These are phyloP conservation scores for Penicillium canescens DNA, from an alignment of 495 filamentous ascomycete genomes.

Conservation along the genomic window DNA sequence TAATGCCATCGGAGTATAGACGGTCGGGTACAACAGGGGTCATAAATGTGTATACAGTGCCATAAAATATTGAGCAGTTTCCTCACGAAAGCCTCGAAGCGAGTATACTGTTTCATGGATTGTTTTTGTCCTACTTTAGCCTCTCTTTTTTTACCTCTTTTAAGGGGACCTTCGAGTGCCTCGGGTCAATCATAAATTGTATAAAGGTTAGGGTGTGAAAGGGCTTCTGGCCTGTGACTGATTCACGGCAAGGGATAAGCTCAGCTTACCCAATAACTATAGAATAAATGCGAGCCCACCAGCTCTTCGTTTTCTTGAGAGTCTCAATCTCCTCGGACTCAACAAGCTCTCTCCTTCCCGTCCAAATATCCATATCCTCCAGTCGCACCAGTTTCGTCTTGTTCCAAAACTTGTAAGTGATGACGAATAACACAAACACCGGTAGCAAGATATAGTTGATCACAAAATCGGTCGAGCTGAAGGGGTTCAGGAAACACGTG, in stretches of 20 bases:
- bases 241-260: background rate
- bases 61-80: too few species aligned
- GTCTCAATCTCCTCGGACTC: slow-evolving; percentile 11
- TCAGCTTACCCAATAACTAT: slow-evolving; percentile 27
- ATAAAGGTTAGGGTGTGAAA: too few species aligned
- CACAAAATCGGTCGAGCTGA: slow-evolving; percentile 59
- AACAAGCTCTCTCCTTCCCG: slow-evolving; percentile 48
- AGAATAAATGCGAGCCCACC: slow-evolving; percentile 20
- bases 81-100: too few species aligned
- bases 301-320: slow-evolving; percentile 3
- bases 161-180: too few species aligned
- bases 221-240: too few species aligned
- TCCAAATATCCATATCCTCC: slow-evolving; percentile 61
- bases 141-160: too few species aligned
- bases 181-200: too few species aligned
- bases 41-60: too few species aligned
- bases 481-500: slow-evolving; percentile 54
- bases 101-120: too few species aligned
- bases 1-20: too few species aligned
- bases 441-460: slow-evolving; percentile 68
- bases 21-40: too few species aligned
- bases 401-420: slow-evolving; percentile 58
- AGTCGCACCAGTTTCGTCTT: slow-evolving; percentile 54
- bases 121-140: too few species aligned
- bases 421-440: slow-evolving; percentile 60